These are phyloP conservation scores for Spergularia marina DNA, from an alignment of 148 eudicot genomes.

Conservation along the genomic window DNA sequence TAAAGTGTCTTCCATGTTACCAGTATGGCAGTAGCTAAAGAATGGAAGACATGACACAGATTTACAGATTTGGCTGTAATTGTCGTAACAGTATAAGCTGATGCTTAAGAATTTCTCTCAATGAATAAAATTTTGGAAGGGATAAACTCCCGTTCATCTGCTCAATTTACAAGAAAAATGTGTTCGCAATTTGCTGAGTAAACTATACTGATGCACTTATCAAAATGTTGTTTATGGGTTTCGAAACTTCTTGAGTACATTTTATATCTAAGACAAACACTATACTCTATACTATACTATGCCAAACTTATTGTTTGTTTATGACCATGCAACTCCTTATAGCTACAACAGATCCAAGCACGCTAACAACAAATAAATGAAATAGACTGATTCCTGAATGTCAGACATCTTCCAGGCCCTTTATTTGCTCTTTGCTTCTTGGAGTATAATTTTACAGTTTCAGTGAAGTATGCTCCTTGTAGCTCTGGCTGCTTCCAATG, in stretches of 20 bases:
- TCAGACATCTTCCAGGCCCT: slow-evolving; percentile 16
- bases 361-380: slow-evolving; percentile 16
- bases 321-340: slow-evolving; percentile 16
- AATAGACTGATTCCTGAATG: slow-evolving; percentile 12
- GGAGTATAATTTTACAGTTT: slow-evolving; percentile 2
- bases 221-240: slow-evolving; percentile 5
- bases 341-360: slow-evolving; percentile 19
- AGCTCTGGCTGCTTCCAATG: slow-evolving; percentile 23
- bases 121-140: background rate
- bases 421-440: background rate
- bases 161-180: background rate
- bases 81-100: too few species aligned
- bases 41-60: too few species aligned
- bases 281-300: slow-evolving; percentile 23
- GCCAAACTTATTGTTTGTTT: slow-evolving; percentile 21
- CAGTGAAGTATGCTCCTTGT: background rate
- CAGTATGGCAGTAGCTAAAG: too few species aligned
- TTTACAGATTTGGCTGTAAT: too few species aligned
- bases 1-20: too few species aligned
- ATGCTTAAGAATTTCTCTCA: background rate
- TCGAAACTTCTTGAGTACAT: slow-evolving; percentile 21
- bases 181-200: slow-evolving; percentile 8
- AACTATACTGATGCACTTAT: slow-evolving; percentile 20
- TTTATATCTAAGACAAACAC: slow-evolving; percentile 27
- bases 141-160: background rate